phyloP scores from a whole-genome alignment of 139 green algal genomes.

The Chlorella sp. region DNA sequence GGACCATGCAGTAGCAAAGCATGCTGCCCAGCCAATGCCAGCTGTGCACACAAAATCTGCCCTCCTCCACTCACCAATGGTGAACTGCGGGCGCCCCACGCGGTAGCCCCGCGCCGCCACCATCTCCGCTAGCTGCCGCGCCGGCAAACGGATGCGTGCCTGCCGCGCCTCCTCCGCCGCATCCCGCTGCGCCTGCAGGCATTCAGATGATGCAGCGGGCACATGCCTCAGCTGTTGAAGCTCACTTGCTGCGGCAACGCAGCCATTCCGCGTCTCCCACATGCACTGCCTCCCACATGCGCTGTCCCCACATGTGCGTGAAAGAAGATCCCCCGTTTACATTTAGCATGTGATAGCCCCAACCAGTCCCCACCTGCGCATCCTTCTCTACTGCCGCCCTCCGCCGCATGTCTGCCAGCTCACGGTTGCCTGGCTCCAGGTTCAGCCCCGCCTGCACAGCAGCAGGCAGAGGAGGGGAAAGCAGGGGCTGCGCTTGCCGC shows the following conservation, averaged over 20 bases:
- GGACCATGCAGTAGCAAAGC: neutral
- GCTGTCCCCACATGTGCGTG: no score
- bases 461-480: no score
- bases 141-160: slow-evolving; percentile 35
- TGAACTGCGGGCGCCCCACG: slow-evolving; percentile 64
- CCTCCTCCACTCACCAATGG: slow-evolving; percentile 50
- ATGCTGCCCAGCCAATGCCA: neutral
- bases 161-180: slow-evolving; percentile 32
- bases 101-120: slow-evolving; percentile 51
- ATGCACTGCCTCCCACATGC: no score
- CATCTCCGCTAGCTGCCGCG: slow-evolving; percentile 44
- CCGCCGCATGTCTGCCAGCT: slow-evolving; percentile 50
- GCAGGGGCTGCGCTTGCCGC: no score
- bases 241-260: no score
- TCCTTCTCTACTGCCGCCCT: slow-evolving; percentile 18
- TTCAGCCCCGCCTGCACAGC: slow-evolving; percentile 53
- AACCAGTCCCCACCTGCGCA: neutral
- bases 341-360: no score
- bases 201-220: no score
- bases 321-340: no score
- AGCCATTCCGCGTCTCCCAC: no score
- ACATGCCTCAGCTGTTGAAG: no score
- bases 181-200: slow-evolving; percentile 1
- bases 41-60: no score
- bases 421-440: slow-evolving; percentile 63